Base-by-base conservation (phyloP, 2,329 filamentous ascomycete genomes). In the Graphilbum ipis-grandicollis region DNA sequence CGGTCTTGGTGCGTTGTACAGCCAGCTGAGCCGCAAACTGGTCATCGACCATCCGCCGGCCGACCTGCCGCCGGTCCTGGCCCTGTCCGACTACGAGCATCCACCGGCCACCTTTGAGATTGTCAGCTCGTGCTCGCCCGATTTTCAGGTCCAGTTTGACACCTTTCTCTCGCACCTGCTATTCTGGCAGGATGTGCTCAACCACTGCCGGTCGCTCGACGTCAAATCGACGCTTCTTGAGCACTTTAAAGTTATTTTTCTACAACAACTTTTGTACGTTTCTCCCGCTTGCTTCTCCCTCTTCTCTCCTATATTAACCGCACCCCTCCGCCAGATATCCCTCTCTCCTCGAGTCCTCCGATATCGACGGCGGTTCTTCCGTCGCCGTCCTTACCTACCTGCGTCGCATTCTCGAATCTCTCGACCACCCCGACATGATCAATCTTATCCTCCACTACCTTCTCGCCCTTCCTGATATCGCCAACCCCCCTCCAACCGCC, bases 131-230 rank as follows among this genome's bases (percentile, higher is more conserved):
- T 77, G 79, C 52, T 75, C 78, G 3, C 62, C 69, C 1, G 74
- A 84, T 41, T 85, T 92, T 43, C 79, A 83, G 48, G 70, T 75
- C n/a, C 83, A 94, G 48, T 71, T 96, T 50, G 77, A 88, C 38
- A 93, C 86, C 0, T 98, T 98, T 50, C 66, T 98, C 31, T 93
- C 90, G 1, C 92, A 96, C 52, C 67, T 98, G 34, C 65, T 92
- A 6, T 98, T 98, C 52, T 98, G 90, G 90, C 90, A 98, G 58
- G 90, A 98, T 54, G 86, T 94, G 25, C 63, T 98, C 42, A 90
- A 96, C 53, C 88, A 96, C 56, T 98, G 90, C 59, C 75, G 77
- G 48, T 96, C 88, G 4, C 66, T 76, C 1, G 88, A 96, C 52
- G 84, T 98, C 47, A 90, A 88, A 53, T 83, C 83, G 46, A 94